Conservation (phyloP, 139 green algal species). For the Edaphochlamys debaryana region DNA sequence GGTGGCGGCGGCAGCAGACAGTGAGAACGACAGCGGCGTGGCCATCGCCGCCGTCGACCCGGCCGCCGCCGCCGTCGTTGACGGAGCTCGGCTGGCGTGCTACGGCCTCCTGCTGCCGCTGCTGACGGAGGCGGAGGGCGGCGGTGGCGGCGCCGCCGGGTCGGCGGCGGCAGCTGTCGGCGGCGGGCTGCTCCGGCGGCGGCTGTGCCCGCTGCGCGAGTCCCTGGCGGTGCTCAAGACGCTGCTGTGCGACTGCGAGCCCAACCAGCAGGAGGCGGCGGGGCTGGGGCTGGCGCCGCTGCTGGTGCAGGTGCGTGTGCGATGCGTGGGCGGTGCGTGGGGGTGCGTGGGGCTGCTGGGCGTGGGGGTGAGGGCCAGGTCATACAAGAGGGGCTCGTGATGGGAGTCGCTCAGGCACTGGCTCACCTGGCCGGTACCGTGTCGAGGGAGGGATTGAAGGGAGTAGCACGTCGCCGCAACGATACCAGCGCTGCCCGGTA, state of each 20-base stretch:
- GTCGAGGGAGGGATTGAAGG: no score
- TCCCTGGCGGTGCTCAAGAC: conserved; percentile 33
- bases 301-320: conserved; percentile 52
- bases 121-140: conserved; percentile 18
- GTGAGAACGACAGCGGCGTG: background rate
- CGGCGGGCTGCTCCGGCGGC: conserved; percentile 29
- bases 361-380: no score
- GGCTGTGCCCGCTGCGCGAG: conserved; percentile 54
- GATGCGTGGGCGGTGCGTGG: no score
- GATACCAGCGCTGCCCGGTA: no score
- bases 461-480: no score
- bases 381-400: no score
- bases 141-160: conserved; percentile 20
- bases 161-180: background rate
- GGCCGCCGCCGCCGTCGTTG: background rate
- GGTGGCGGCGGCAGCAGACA: background rate
- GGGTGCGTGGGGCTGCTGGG: no score
- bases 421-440: no score
- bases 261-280: conserved; percentile 29
- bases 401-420: no score
- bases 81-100: conserved; percentile 10
- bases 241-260: conserved; percentile 46
- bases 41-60: background rate
- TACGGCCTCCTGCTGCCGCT: conserved; percentile 60
- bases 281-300: conserved; percentile 31